Evolutionary conservation across 306 rosid genomes (phyloP), one percentile per base, ranked within the genome.

Genomic region (Phaseolus lunatus): DNA sequence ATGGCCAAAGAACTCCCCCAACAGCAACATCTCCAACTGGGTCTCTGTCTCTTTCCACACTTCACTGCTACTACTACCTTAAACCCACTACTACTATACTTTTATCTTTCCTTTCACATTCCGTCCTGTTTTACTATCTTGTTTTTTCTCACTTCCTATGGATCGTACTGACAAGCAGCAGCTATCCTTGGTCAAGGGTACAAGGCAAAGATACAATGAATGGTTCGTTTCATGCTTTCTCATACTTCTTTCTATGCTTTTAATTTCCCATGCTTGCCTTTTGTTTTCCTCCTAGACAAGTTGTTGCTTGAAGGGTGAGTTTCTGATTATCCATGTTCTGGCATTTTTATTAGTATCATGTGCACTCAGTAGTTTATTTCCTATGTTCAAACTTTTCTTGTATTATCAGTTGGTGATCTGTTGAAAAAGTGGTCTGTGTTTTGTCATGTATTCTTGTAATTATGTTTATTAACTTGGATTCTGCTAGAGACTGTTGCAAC

Each of bases 121-220:
- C 90, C 68, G 9, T 78, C 72, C 87, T 76, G 70, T 73, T 84
- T 78, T 68, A 45, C 79, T 77, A 20, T 76, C 73, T 67, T 67
- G 53, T 33, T 58, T 54, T 70, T 27, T 44, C 67, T 80, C 77
- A 84, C 82, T 81, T 78, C 22, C 85, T 65, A 90, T 95, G 97
- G 98, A 92, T 87, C 90, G 96, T 63, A 70, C 81, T 80, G 89
- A 89, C 82, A 89, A 85, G 63, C 90, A 88, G 61, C 97, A 88
- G 56, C 96, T 85, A 76, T 87, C 98, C 59, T 69, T 86, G 84
- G 82, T 91, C 37, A 93, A 91, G 93, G 86, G 85, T 73, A 85
- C 88, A 7, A 80, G 91, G 76, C 98, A 91, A 56, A 83, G 93
- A 74, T 87, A 81, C 93, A 91, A 84, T 67, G 99, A 96, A 88